Base-by-base conservation (phyloP, 2,329 filamentous ascomycete genomes). In the Fusarium tupiense region DNA sequence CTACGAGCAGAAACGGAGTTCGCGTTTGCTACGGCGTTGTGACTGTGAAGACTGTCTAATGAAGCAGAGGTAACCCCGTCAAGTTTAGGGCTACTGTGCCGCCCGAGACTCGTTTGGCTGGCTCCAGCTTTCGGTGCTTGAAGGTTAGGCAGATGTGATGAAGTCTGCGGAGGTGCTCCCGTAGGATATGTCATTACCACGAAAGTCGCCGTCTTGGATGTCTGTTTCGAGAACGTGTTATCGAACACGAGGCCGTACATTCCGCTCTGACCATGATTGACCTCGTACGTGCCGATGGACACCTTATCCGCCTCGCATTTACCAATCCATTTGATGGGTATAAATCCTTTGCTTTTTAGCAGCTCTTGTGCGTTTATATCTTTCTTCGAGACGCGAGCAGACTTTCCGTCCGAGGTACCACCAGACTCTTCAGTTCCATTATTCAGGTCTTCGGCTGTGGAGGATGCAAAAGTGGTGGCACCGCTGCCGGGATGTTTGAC, bases 231-330 rank as follows among this genome's bases (percentile, higher is more conserved):
- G 82, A 99, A 99, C 35, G 96, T 99, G 81, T 99, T 99, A 89
- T 99, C 96, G 80, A 99, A 98, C 38, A 98, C 94, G 70, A 99
- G 87, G 64, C 95, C 96, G 81, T 97, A 99, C 90, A 98, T 98
- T 80, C 96, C 96, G 31, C 92, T 94, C 73, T 96, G 91, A 40
- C 91, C 91, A 13, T 86, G 79, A 2, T 86, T 86, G 31, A 98
- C 94, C 80, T 98, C 93, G 81, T 94, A 94, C 26, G 92, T 96
- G 38, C 96, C 96, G 82, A 96, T 94, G 26, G 94, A 93, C 58
- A 98, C 95, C 85, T 96, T 96, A 85, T 98, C 96, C 43, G 96
- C 95, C 84, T 98, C 96, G 82, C 95, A 98, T 86, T 96, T 98
- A 46, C 96, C 96, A 75, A 93, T 88, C 96, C 96, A 99, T 79